These are phyloP conservation scores for Alliaria petiolata DNA, from an alignment of 345 rosid genomes.

Conservation along the genomic window DNA sequence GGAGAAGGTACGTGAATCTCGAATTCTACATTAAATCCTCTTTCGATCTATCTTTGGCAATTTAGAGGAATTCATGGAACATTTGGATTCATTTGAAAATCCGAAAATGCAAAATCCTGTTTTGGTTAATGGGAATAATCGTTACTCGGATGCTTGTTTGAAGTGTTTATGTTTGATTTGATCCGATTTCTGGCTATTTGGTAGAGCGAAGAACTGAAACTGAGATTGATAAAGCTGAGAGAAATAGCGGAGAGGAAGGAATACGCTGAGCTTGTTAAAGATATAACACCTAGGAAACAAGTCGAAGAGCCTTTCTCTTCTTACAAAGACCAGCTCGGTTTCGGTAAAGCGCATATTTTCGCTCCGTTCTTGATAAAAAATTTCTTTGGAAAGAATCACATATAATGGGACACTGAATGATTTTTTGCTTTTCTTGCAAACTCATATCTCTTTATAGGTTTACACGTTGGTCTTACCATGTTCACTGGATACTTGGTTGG, in stretches of 20 bases:
- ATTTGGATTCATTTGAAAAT: neutral
- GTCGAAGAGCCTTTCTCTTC: slow-evolving; percentile 81
- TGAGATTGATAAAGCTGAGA: slow-evolving; percentile 60
- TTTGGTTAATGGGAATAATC: too few relatives aligned
- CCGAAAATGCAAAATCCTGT: too few relatives aligned
- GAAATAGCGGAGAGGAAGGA: slow-evolving; percentile 80
- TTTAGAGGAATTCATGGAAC: neutral
- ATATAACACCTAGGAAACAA: slow-evolving; percentile 60
- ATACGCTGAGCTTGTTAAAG: slow-evolving; percentile 83
- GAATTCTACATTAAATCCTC: neutral
- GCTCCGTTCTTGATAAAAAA: neutral
- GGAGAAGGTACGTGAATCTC: slow-evolving; percentile 51
- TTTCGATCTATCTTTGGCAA: neutral
- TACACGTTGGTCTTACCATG: slow-evolving; percentile 83
- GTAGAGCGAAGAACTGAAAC: slow-evolving; percentile 74
- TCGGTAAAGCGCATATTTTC: slow-evolving; percentile 44
- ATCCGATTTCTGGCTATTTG: neutral
- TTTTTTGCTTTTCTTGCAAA: neutral
- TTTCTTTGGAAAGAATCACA: neutral
- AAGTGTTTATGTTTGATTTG: neutral
- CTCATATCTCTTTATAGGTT: slow-evolving; percentile 41
- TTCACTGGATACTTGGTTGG: slow-evolving; percentile 95
- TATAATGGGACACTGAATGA: neutral
- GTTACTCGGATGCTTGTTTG: too few relatives aligned
- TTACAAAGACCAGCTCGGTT: slow-evolving; percentile 95